Conservation (phyloP, 371 early-diverging fungal genomes). For the Umbelopsis sp. region DNA sequence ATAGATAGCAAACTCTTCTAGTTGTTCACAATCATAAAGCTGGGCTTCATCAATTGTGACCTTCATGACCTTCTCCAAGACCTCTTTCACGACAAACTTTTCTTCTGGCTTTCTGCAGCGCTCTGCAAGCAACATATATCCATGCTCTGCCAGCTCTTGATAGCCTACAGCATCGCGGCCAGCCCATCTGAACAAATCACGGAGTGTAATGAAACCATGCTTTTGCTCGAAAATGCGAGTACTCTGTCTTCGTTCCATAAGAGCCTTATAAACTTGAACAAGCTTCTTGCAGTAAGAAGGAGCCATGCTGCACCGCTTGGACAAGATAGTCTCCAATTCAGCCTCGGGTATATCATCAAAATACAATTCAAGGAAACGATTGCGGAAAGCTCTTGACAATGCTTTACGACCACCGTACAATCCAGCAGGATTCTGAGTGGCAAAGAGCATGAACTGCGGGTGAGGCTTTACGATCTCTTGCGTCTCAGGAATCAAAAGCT, state of each 20-base stretch:
- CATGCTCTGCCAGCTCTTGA: constrained; percentile 88
- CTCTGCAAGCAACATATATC: constrained; percentile 96
- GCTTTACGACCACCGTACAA: constrained; percentile 99
- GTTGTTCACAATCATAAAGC: constrained; percentile 67
- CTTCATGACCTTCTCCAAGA: constrained; percentile 83
- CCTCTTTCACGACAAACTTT: constrained; percentile 79
- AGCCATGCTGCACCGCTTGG: constrained; percentile 84
- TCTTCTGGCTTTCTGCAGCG: constrained; percentile 88
- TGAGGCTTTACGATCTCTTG: constrained; percentile 96
- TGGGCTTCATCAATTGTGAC: constrained; percentile 67
- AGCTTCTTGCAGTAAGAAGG: constrained; percentile 90
- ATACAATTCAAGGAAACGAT: constrained; percentile 98
- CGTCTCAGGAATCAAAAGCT: constrained; percentile 97
- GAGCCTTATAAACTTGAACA: constrained; percentile 84
- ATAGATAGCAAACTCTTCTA: constrained; percentile 60
- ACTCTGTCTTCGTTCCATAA: constrained; percentile 81
- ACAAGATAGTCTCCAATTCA: constrained; percentile 89
- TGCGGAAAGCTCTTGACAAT: constrained; percentile 98
- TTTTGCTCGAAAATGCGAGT: constrained; percentile 93
- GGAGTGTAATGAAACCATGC: constrained; percentile 93
- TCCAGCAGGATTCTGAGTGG: constrained; percentile 99
- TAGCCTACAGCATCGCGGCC: constrained; percentile 81
- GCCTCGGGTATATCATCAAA: constrained; percentile 93
- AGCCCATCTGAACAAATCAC: constrained; percentile 99
- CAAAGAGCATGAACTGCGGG: constrained; percentile 98